Evolutionary conservation across 2,329 filamentous ascomycete genomes (phyloP).

Genomic region (Penicillium sp.): DNA sequence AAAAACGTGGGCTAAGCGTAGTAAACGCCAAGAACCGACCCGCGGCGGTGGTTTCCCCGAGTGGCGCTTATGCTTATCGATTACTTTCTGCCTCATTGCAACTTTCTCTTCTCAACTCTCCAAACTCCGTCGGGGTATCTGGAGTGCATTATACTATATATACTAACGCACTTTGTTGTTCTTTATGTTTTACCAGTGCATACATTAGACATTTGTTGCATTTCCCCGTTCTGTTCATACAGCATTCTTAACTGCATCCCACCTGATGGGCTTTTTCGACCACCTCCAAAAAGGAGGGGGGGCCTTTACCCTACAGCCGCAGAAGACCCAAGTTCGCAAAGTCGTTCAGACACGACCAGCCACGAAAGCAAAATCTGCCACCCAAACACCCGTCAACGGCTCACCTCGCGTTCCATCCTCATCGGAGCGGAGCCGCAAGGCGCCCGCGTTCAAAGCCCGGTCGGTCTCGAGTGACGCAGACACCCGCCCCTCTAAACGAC

Average conservation of each 20-base stretch:
- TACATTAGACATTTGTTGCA: constrained; percentile 9
- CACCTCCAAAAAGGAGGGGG: constrained; percentile 47
- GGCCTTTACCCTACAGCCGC: constrained; percentile 41
- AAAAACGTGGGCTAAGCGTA: neutral
- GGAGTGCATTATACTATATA: neutral
- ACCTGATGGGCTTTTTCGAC: constrained; percentile 46
- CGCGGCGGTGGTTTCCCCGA: constrained; percentile 19
- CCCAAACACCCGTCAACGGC: constrained; percentile 23
- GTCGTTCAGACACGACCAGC: constrained; percentile 40
- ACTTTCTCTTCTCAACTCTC: constrained; percentile 10
- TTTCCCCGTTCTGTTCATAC: constrained; percentile 12
- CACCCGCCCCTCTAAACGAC: constrained; percentile 30
- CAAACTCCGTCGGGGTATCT: neutral
- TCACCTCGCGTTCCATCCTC: constrained; percentile 20
- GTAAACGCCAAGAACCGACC: constrained; percentile 3
- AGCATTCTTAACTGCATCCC: constrained; percentile 7
- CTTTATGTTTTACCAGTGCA: constrained; percentile 12
- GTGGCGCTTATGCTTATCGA: constrained; percentile 24
- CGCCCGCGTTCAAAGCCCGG: constrained; percentile 26
- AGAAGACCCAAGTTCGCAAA: constrained; percentile 45
- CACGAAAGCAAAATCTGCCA: constrained; percentile 27
- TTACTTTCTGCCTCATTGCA: constrained; percentile 15
- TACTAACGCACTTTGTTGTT: neutral
- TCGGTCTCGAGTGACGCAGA: constrained; percentile 34
- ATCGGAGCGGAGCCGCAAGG: constrained; percentile 24